Evolutionary conservation across 768 basidiomycete genomes (phyloP).

Genomic region (Podaxis sp.): DNA sequence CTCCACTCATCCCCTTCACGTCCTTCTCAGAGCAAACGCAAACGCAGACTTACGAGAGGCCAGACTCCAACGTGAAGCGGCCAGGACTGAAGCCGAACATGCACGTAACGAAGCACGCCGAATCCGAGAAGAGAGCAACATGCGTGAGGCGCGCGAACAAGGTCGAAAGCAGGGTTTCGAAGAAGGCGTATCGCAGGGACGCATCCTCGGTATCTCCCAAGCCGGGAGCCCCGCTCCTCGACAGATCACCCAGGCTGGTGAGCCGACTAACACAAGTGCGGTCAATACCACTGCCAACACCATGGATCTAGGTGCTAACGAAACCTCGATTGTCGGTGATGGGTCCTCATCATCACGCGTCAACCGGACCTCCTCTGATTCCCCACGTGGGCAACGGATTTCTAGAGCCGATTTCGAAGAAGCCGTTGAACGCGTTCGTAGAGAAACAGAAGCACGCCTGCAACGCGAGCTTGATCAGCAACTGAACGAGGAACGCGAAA

Average conservation of each 20-base stretch:
- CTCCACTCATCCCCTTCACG: neutral
- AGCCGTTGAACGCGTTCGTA: neutral
- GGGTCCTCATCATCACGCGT: neutral
- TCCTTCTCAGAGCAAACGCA: neutral
- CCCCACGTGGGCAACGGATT: neutral
- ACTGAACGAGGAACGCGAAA: neutral
- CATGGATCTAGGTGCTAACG: neutral
- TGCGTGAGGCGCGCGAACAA: constrained; percentile 10
- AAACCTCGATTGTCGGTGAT: neutral
- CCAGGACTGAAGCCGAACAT: neutral
- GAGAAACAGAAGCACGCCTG: neutral
- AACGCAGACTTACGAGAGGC: constrained; percentile 1
- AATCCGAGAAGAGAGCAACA: neutral
- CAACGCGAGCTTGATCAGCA: constrained; percentile 5
- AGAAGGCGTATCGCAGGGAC: constrained; percentile 2
- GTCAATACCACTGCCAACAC: neutral
- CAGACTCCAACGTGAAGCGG: neutral
- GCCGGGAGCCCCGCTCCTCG: neutral
- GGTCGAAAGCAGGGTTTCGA: constrained; percentile 10
- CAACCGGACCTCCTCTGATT: neutral
- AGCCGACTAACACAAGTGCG: neutral
- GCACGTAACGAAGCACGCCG: neutral
- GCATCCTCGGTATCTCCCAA: neutral
- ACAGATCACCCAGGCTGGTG: neutral
- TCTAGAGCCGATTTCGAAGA: neutral